Conservation (phyloP, 176 grass and related monocot species). For the barley (Hordeum vulgare) region MorexV3_pseudomolecules_assembly NC_058520.1:602494910-602495409, state of each 20-base stretch:
- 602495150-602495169: constrained; percentile 34
- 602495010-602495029: constrained; percentile 93
- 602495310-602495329: constrained; percentile 70
- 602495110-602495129: constrained; percentile 42
- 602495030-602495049: constrained; percentile 68
- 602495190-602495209: constrained; percentile 86
- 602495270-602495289: constrained; percentile 49
- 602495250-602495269: constrained; percentile 59
- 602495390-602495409: constrained; percentile 81
- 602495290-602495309: constrained; percentile 51
- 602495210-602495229: constrained; percentile 89
- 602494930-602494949: constrained; percentile 74
- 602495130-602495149: constrained; percentile 52
- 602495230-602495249: constrained; percentile 92
- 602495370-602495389: constrained; percentile 75
- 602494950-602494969: constrained; percentile 65
- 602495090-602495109: constrained; percentile 44
- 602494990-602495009: constrained; percentile 60
- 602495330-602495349: constrained; percentile 80
- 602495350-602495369: constrained; percentile 49
- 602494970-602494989: constrained; percentile 78
- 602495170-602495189: constrained; percentile 56
- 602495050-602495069: constrained; percentile 25
- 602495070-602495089: constrained; percentile 46
- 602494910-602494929: constrained; percentile 52